Evolutionary conservation across 208 protist genomes (phyloP), one percentile per base, ranked within the genome.

Genomic region (Leishmania lainsoni): DNA sequence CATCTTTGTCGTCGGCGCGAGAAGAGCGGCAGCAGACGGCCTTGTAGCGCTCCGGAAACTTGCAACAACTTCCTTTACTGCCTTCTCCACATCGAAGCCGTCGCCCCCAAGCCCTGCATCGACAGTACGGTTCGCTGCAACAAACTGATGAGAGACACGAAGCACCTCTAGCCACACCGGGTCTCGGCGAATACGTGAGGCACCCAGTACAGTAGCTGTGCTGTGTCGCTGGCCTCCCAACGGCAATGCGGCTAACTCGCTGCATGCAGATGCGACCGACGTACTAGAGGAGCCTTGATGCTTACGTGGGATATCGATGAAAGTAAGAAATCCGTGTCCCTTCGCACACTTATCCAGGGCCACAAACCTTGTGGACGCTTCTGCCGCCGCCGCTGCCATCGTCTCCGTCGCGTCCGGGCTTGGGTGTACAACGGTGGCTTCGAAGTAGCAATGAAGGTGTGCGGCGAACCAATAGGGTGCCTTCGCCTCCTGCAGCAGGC

Each of bases 291-390:
- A 58, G 26, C 74, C 61, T 35, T 61, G 75, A 49, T 65, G 32
- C 26, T 51, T 76, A 14, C 92, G 74, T 20, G 87, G 81, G 32
- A 97, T 51, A 75, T 97, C 90, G 70, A 95, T 79, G 75, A 97
- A 97, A 63, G 93, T 90, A 14, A 97, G 76, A 81, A 94, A 97
- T n/a, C 92, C 90, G 56, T 86, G 87, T 2, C 87, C 83, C 76
- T 93, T 95, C 16, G 90, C 80, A 75, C 92, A 97, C 84, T 98
- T 98, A 83, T 97, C 96, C 26, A 98, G 87, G 52, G 96, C 96
- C 5, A 97, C 52, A 82, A 98, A 98, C 63, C 42, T 68, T 26
- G 78, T 84, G 61, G 59, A 84, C 56, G 5, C 79, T 75, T 2
- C 54, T n/a, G 14, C 74, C 61, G 78, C 61, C 14, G n/a, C 9